A percentile compares a stretch with the other conserved stretches of the same genome.
phyloP scores from a whole-genome alignment of 1,284 basidiomycete species.

The Pisolithus thermaeus region DNA sequence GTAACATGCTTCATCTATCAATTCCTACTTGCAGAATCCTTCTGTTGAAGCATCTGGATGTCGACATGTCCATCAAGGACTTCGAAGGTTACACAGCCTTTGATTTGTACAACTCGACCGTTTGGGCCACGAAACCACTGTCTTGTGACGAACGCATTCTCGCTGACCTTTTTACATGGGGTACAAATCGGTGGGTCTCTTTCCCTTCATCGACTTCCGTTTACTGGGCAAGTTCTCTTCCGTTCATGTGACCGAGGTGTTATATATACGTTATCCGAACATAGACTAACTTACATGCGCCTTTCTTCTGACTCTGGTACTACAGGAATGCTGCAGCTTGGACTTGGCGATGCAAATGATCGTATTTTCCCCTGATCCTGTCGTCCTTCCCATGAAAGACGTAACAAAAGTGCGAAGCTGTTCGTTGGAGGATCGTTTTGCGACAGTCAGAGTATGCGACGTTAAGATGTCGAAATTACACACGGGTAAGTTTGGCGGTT shows the following conservation, averaged over 20 bases:
- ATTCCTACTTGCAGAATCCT: conserved; percentile 47
- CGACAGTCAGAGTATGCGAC: conserved; percentile 56
- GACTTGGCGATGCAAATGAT: conserved; percentile 78
- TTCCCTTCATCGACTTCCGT: neutral
- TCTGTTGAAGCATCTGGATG: conserved; percentile 70
- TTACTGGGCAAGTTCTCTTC: too few species aligned
- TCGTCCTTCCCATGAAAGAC: conserved; percentile 47
- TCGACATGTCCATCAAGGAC: conserved; percentile 77
- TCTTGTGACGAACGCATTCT: conserved; percentile 27
- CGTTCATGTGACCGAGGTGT: too few species aligned
- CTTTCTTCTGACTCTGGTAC: neutral
- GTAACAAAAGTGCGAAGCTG: conserved; percentile 14
- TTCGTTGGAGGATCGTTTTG: conserved; percentile 41
- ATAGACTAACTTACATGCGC: too few species aligned
- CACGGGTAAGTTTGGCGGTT: conserved; percentile 37
- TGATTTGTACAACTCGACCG: conserved; percentile 90
- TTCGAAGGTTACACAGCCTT: conserved; percentile 89
- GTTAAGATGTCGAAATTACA: conserved; percentile 82
- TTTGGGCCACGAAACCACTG: conserved; percentile 67
- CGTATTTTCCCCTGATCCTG: conserved; percentile 76
- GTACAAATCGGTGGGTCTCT: conserved; percentile 65
- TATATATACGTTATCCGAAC: too few species aligned
- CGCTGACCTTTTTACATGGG: conserved; percentile 86
- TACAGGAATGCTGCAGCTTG: conserved; percentile 77
- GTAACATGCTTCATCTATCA: neutral